Base-by-base conservation (phyloP, 2,329 filamentous ascomycete genomes). In the Venturia asperata region DNA sequence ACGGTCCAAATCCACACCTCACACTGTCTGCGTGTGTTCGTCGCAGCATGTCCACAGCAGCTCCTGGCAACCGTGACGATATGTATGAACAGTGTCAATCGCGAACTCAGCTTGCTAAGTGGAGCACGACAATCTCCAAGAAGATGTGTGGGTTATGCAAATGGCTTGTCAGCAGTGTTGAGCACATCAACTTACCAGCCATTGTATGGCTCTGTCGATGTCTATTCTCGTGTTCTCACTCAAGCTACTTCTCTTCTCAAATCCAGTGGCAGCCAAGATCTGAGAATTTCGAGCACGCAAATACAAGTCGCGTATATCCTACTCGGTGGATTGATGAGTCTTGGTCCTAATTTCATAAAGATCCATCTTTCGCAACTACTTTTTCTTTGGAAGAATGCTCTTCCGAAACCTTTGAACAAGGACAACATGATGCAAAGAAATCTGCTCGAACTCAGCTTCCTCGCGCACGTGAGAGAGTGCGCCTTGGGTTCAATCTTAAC, bases 281-380 rank as follows among this genome's bases (percentile, higher is more conserved):
- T 99, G 64, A 87, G 93, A 37, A 87, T 94, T 43, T 96, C 94
- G 7, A 91, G 91, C 71, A 96, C 92, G 1, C 94, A 99, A 73
- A 92, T 99, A 30, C 94, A 99, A 74, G 92, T 99, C 2, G 94
- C 94, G 5, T 99, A 94, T 93, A 95, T 96, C 61, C 80, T 99
- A 66, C 96, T 99, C 60, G 94, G 95, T 45, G 94, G 95, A 0
- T 79, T 99, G 64, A 97, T 97, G 93, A 92, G 92, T 0, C 83
- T 99, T 0, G 94, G 94, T 0, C 93, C 94, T 4, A 97, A 96
- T 75, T 99, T 99, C 75, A 93, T 97, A 76, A 99, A 99, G 77
- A 97, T 97, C 30, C 94, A 99, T 76, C 83, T 99, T 9, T 93
- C 92, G 2, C 94, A 99, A 73, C 82, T 99, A 27, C 85, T 99